Evolutionary conservation across 176 grass and related monocot genomes (phyloP).

Genomic region (Zea luxurians): DNA sequence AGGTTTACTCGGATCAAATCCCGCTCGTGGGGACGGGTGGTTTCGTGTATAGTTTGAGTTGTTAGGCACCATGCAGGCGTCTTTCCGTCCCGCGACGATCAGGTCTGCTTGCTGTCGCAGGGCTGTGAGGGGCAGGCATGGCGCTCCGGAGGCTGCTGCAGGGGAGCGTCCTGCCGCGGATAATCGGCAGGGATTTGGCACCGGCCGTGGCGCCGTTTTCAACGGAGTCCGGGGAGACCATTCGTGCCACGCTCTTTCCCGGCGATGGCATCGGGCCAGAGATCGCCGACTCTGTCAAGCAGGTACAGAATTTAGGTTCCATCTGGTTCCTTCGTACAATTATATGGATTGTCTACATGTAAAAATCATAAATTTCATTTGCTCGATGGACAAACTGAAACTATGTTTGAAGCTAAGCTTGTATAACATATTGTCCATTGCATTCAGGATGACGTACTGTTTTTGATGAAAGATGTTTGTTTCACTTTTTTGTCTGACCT

Average conservation of each 20-base stretch:
- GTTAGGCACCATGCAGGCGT: not conserved
- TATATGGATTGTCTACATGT: not conserved
- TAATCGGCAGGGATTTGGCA: constrained; percentile 24
- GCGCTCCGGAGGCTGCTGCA: constrained; percentile 58
- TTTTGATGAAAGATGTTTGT: not conserved
- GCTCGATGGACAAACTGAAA: not conserved
- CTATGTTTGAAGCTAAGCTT: constrained; percentile 4
- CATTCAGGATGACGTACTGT: not conserved
- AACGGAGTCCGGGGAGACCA: constrained; percentile 44
- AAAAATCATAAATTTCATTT: not conserved
- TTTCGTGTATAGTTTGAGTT: not conserved
- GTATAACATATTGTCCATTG: not conserved
- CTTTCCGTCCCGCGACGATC: not conserved
- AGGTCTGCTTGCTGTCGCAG: constrained; percentile 37
- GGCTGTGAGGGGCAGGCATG: constrained; percentile 42
- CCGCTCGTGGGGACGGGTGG: not conserved
- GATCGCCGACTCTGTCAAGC: constrained; percentile 86
- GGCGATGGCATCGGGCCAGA: constrained; percentile 96
- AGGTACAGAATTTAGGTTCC: constrained; percentile 43
- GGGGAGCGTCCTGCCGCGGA: constrained; percentile 48
- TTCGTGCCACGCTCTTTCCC: constrained; percentile 84
- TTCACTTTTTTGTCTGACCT: not conserved
- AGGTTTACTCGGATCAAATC: constrained; percentile 4
- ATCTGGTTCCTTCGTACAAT: not conserved
- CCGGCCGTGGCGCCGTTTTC: constrained; percentile 36